These are phyloP conservation scores for Gamarada debralockiae DNA, from an alignment of 495 filamentous ascomycete species.

Conservation along the genomic window DNA sequence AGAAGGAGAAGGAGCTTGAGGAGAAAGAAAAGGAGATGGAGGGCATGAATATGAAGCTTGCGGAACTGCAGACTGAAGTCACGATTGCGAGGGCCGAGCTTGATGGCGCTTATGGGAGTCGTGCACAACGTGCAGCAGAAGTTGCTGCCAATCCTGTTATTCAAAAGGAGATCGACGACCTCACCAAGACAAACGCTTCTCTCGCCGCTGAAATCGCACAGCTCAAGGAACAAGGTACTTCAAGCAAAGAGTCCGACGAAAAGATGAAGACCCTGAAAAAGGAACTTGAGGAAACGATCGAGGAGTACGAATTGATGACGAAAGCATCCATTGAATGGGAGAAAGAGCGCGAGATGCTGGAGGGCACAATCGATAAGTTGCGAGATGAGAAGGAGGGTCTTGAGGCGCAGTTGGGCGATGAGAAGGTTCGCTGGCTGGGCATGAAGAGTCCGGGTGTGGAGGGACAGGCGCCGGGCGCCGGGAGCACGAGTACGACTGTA, in stretches of 20 bases:
- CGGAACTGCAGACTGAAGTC: conserved; percentile 83
- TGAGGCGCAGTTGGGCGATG: conserved; percentile 66
- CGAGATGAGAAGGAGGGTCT: conserved; percentile 66
- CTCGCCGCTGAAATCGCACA: conserved; percentile 55
- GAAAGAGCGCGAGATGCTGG: conserved; percentile 75
- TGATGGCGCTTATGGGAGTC: conserved; percentile 84
- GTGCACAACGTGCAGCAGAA: conserved; percentile 73
- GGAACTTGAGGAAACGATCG: conserved; percentile 77
- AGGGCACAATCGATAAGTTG: conserved; percentile 64
- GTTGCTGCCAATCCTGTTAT: conserved; percentile 63
- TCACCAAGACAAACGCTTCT: conserved; percentile 56
- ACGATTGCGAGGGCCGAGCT: conserved; percentile 92
- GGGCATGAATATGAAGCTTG: conserved; percentile 73
- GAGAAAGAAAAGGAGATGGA: conserved; percentile 61
- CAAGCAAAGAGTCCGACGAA: conserved; percentile 53
- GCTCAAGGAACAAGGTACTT: conserved; percentile 42
- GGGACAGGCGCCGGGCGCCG: conserved; percentile 37
- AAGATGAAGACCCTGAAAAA: conserved; percentile 42
- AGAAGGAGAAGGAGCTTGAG: conserved; percentile 15
- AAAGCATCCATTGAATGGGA: conserved; percentile 82
- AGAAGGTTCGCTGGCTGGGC: conserved; percentile 68
- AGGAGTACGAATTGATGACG: conserved; percentile 85
- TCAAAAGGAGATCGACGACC: conserved; percentile 59
- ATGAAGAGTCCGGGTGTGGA: conserved; percentile 40
- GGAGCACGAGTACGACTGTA: conserved; percentile 62